phyloP scores from a whole-genome alignment of 1,284 basidiomycete species.

The Pseudozyma flocculosa region DNA sequence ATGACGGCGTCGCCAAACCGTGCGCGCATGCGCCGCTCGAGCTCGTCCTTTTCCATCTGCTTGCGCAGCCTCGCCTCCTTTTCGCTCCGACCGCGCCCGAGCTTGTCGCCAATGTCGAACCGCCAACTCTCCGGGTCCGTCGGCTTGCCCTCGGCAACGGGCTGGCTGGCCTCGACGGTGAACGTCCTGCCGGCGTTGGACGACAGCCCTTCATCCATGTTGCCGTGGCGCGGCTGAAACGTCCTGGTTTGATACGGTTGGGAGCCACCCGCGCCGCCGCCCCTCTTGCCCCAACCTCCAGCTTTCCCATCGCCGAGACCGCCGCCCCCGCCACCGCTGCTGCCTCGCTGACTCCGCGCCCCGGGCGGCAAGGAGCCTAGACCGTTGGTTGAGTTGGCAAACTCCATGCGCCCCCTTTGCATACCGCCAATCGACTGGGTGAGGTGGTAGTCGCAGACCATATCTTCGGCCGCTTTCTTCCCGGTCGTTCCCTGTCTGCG shows the following conservation, averaged over 20 bases:
- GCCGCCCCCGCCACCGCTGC: too few species aligned
- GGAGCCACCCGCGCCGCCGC: too few species aligned
- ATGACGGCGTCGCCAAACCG: conserved; percentile 9
- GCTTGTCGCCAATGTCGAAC: conserved; percentile 23
- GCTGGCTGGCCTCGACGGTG: conserved; percentile 8
- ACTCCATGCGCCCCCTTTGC: conserved; percentile 75
- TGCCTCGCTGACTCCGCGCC: conserved; percentile 1
- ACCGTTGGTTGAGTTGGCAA: conserved; percentile 61
- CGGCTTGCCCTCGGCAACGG: conserved; percentile 3
- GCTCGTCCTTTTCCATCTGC: conserved; percentile 23
- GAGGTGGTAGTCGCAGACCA: conserved; percentile 82
- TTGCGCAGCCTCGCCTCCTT: conserved; percentile 22
- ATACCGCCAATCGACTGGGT: conserved; percentile 74
- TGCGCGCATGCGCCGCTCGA: conserved; percentile 14
- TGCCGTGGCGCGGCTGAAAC: conserved; percentile 15
- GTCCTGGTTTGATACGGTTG: too few species aligned
- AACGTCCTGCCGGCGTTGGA: conserved; percentile 19
- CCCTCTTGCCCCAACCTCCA: too few species aligned
- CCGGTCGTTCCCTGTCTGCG: conserved; percentile 3
- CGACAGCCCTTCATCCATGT: conserved; percentile 25
- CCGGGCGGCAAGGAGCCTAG: conserved; percentile 4
- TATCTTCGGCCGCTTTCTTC: conserved; percentile 9
- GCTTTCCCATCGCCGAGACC: too few species aligned
- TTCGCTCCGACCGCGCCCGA: conserved; percentile 16
- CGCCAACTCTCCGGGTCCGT: conserved; percentile 25